Conservation (phyloP, 441 rosid genomes). For the Erodium texanum region DNA sequence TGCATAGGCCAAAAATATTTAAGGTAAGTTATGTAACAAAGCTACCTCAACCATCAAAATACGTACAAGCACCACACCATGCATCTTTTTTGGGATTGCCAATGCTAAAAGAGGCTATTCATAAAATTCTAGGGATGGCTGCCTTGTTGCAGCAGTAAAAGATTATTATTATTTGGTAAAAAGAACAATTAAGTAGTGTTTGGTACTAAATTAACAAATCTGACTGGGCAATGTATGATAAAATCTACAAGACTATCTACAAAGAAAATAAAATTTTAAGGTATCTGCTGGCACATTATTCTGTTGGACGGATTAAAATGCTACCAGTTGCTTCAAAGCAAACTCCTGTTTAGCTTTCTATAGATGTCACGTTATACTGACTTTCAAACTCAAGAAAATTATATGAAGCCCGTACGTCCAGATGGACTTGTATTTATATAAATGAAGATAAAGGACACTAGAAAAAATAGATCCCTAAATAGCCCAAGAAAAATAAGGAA, state of each 20-base stretch:
- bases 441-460: not conserved
- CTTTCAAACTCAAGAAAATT: not conserved
- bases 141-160: not conserved
- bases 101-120: no score
- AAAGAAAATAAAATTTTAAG: not conserved
- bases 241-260: no score
- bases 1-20: slow-evolving; percentile 29
- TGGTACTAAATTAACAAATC: not conserved
- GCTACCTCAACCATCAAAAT: no score
- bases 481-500: no score
- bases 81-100: no score
- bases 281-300: not conserved
- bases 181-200: not conserved
- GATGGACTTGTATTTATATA: not conserved
- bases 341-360: not conserved
- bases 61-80: no score
- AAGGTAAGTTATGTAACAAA: not conserved
- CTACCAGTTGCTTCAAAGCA: not conserved
- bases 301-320: not conserved
- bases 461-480: not conserved
- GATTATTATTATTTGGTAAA: not conserved
- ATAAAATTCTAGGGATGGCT: not conserved
- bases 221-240: not conserved
- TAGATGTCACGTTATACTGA: not conserved
- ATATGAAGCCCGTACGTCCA: not conserved